phyloP scores from a whole-genome alignment of 345 rosid genomes.

The Euphorbia peplus region DNA sequence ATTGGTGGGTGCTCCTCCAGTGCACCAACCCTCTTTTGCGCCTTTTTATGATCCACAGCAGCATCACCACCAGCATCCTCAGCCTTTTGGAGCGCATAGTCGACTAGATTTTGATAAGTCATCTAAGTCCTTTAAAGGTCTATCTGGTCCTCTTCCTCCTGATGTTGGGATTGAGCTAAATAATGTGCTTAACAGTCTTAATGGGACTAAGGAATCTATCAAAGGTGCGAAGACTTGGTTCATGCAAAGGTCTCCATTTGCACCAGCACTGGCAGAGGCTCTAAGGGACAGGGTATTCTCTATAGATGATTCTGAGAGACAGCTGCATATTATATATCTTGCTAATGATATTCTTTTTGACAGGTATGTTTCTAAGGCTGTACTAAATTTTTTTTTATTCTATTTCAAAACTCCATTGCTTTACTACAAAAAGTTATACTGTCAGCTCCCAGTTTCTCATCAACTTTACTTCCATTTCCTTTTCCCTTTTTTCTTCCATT shows the following conservation, averaged over 20 bases:
- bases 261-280: slow-evolving; percentile 89
- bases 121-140: slow-evolving; percentile 59
- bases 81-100: slow-evolving; percentile 49
- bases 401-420: not conserved
- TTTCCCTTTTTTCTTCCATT: not conserved
- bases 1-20: slow-evolving; percentile 52
- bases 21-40: slow-evolving; percentile 75
- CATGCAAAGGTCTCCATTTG: slow-evolving; percentile 95
- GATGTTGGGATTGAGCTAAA: slow-evolving; percentile 84
- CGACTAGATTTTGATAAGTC: slow-evolving; percentile 79
- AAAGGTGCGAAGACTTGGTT: slow-evolving; percentile 98
- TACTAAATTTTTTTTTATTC: slow-evolving; percentile 1
- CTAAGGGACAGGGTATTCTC: slow-evolving; percentile 77
- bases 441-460: not conserved
- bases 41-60: slow-evolving; percentile 73
- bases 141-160: slow-evolving; percentile 80
- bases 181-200: slow-evolving; percentile 67
- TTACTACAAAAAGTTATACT: not conserved
- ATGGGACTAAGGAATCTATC: slow-evolving; percentile 96
- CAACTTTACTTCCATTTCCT: not conserved
- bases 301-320: slow-evolving; percentile 92
- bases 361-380: slow-evolving; percentile 47
- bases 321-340: slow-evolving; percentile 84
- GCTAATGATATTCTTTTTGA: slow-evolving; percentile 97
- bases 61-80: slow-evolving; percentile 67